Base-by-base conservation (phyloP, 192 early-diverging fungal genomes). In the Entomortierella chlamydospora region DNA sequence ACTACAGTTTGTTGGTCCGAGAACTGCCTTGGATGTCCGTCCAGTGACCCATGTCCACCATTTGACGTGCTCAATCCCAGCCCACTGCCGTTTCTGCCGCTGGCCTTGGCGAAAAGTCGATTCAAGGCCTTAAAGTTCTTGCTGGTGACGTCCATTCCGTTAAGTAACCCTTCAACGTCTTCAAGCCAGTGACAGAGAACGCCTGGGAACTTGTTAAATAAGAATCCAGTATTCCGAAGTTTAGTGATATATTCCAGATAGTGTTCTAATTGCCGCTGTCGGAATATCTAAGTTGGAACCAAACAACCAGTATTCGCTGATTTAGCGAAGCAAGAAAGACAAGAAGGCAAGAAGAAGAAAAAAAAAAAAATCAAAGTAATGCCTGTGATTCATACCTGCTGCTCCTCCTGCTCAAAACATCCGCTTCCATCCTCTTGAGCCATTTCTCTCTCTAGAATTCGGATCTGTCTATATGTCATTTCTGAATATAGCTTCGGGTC, bases 141-240 rank as follows among this genome's bases (percentile, higher is more conserved):
- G 43, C 68, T 70, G 22, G 57, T 39, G 15, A 53, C 15, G 29
- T 79, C 63, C 63, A 66, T 45, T 28, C 63, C 73, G 0, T 67
- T 68, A 28, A 84, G 70, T 41, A 73, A 54, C 9, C 47, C 57
- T 39, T 82, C 64, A 9, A 83, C 72, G 1, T 82, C 58, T 47
- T 82, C 74, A 18, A 89, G 63, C 87, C 87, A 89, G 13, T 45
- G 65, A 34, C 78, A 68, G 11, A 89, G 60, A 13, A 89, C 63
- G 18, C 53, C 43, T 25, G 86, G 71, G 28, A 84, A 82, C 0
- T 61, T 59, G 22, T 69, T 64, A 42, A 89, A 87, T 13, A 85
- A 51, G 13, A 87, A 61, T 2, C 84, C 87, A 11, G 68, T 51
- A n/a, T 70, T 63, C 12, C 79, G 82, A 9, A 87, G 63, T 63